Percentiles rank a stretch among this genome's conserved stretches.
phyloP scores from a whole-genome alignment of 2,329 filamentous ascomycete genomes.

The Hypoxylon sp. region DNA sequence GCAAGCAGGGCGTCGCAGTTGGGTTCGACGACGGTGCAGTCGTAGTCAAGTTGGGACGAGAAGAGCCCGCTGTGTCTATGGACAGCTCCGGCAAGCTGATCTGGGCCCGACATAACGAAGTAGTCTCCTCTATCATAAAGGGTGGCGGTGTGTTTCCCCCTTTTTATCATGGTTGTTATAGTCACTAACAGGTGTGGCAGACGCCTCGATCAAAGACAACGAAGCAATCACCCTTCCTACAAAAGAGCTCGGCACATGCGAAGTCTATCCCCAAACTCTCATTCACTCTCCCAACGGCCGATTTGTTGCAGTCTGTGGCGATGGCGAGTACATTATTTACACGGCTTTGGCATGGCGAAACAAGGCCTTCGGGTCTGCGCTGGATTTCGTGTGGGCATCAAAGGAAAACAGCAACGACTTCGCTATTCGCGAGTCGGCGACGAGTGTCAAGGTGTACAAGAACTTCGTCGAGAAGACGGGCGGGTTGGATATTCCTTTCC shows the following conservation, averaged over 20 bases:
- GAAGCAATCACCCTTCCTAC: slow-evolving; percentile 87
- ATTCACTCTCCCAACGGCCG: slow-evolving; percentile 96
- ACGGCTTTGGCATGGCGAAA: slow-evolving; percentile 97
- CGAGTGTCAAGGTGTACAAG: slow-evolving; percentile 96
- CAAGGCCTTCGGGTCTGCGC: slow-evolving; percentile 94
- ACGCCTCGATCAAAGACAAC: slow-evolving; percentile 88
- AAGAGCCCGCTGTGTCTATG: slow-evolving; percentile 98
- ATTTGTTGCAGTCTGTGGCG: slow-evolving; percentile 85
- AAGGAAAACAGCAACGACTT: slow-evolving; percentile 99
- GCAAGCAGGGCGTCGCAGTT: slow-evolving; percentile 93
- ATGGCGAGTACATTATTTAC: slow-evolving; percentile 99
- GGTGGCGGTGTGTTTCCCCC: slow-evolving; percentile 71
- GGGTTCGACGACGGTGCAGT: slow-evolving; percentile 98
- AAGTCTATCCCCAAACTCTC: slow-evolving; percentile 95
- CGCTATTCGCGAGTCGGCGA: slow-evolving; percentile 93
- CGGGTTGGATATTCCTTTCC: slow-evolving; percentile 93
- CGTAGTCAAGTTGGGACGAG: slow-evolving; percentile 96
- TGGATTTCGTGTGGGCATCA: slow-evolving; percentile 97
- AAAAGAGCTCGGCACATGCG: slow-evolving; percentile 95
- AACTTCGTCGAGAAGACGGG: slow-evolving; percentile 95
- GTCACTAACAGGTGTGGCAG: slow-evolving; percentile 61
- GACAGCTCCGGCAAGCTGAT: slow-evolving; percentile 95
- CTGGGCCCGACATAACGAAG: slow-evolving; percentile 95
- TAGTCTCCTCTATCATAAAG: slow-evolving; percentile 95
- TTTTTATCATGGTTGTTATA: background rate